phyloP scores from a whole-genome alignment of 306 rosid species.

The Medicago arabica region DNA sequence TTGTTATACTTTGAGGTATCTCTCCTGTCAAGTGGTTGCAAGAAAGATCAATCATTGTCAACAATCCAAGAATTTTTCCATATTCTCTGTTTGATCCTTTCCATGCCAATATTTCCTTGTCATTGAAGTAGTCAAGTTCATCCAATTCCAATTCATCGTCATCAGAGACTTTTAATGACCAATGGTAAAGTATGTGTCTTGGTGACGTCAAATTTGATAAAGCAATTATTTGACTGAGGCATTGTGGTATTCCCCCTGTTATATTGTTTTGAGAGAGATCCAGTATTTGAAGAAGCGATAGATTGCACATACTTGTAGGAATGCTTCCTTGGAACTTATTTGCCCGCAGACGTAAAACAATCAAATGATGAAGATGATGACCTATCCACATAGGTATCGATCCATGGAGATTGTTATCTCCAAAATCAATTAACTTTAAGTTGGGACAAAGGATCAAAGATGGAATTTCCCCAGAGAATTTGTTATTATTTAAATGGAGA shows the following conservation, averaged over 20 bases:
- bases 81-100: constrained; percentile 46
- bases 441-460: too few species aligned
- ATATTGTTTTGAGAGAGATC: constrained; percentile 46
- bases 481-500: too few species aligned
- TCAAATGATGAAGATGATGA: too few species aligned
- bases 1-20: constrained; percentile 40
- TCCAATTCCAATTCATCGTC: background rate
- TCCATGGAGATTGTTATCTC: too few species aligned
- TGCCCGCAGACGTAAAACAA: too few species aligned
- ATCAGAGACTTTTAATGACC: too few species aligned
- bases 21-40: constrained; percentile 41
- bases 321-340: too few species aligned
- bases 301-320: too few species aligned
- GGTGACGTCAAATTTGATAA: background rate
- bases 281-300: constrained; percentile 35
- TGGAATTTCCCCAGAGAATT: too few species aligned
- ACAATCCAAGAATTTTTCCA: constrained; percentile 29
- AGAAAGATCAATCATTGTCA: constrained; percentile 49
- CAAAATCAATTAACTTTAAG: too few species aligned
- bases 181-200: too few species aligned
- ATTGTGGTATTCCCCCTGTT: constrained; percentile 35
- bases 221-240: constrained; percentile 30
- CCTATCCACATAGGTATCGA: too few species aligned
- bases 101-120: constrained; percentile 10
- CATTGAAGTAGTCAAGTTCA: background rate